phyloP scores from a whole-genome alignment of 768 basidiomycete genomes.

The Piloderma croceum region DNA sequence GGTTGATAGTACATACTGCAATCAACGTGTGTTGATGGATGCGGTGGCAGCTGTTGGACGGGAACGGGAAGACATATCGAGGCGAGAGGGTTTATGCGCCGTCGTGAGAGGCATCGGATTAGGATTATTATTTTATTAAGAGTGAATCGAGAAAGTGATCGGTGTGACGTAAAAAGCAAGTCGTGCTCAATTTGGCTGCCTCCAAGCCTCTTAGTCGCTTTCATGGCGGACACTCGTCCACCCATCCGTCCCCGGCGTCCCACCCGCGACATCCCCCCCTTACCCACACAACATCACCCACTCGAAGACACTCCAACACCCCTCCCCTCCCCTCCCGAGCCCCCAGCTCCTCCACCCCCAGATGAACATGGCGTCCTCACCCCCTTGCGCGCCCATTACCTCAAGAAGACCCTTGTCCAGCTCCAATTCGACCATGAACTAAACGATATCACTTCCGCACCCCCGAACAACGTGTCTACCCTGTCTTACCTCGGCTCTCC shows the following conservation, averaged over 20 bases:
- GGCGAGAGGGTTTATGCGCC: conserved; percentile 34
- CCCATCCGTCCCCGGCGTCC: conserved; percentile 6
- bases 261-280: conserved; percentile 2
- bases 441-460: conserved; percentile 49
- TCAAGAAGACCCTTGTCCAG: conserved; percentile 91
- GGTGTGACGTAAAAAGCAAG: too few relatives aligned
- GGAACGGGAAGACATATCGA: conserved; percentile 43
- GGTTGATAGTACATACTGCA: too few relatives aligned
- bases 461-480: conserved; percentile 48
- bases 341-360: background rate
- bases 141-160: too few relatives aligned
- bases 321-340: conserved; percentile 2
- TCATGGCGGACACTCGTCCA: conserved; percentile 3
- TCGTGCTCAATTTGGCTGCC: too few relatives aligned
- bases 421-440: conserved; percentile 85
- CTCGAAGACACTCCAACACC: conserved; percentile 2
- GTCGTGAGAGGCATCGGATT: conserved; percentile 2
- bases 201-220: too few relatives aligned
- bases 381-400: conserved; percentile 91
- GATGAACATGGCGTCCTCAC: conserved; percentile 41
- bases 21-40: too few relatives aligned
- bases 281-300: background rate
- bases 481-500: conserved; percentile 88
- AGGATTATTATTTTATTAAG: background rate
- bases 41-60: conserved; percentile 50